A percentile compares a stretch with the other conserved stretches of the same genome.
These are phyloP conservation scores for Urtica urens DNA, from an alignment of 306 rosid genomes.

Conservation along the genomic window DNA sequence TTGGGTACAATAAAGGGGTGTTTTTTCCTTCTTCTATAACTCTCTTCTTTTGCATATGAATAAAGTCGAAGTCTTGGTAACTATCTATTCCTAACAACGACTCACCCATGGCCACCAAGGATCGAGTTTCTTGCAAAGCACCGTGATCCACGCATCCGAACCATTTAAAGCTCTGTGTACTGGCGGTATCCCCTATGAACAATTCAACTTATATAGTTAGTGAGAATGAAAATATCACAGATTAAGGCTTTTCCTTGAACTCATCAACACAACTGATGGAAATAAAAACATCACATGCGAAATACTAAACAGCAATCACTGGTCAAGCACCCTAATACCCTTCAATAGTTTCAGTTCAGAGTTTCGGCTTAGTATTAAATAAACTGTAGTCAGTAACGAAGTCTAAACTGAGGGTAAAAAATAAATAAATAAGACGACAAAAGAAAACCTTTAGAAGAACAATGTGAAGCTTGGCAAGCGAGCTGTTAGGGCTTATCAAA, in stretches of 20 bases:
- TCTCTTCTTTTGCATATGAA: no score
- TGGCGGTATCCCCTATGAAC: slow-evolving; percentile 69
- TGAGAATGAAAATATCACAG: neutral
- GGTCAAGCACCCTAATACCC: neutral
- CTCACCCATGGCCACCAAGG: slow-evolving; percentile 95
- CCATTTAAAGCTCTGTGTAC: slow-evolving; percentile 37
- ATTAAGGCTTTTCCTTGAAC: no score
- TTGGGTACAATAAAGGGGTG: slow-evolving; percentile 3
- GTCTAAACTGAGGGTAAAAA: neutral
- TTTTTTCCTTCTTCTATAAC: no score
- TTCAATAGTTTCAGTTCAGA: neutral
- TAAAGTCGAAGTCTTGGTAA: slow-evolving; percentile 4
- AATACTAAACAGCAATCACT: no score
- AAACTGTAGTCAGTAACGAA: no score
- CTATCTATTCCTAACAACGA: slow-evolving; percentile 3
- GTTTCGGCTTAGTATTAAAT: no score
- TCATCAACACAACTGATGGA: no score
- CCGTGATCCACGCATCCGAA: slow-evolving; percentile 72
- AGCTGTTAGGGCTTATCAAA: slow-evolving; percentile 40
- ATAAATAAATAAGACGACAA: neutral
- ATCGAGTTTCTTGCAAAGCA: slow-evolving; percentile 60
- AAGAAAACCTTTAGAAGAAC: slow-evolving; percentile 52
- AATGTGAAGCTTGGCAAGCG: slow-evolving; percentile 66
- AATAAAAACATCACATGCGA: no score
- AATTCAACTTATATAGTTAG: slow-evolving; percentile 10